These are phyloP conservation scores for Yarrowia keelungensis DNA, from an alignment of 805 yeast genomes.

Conservation along the genomic window DNA sequence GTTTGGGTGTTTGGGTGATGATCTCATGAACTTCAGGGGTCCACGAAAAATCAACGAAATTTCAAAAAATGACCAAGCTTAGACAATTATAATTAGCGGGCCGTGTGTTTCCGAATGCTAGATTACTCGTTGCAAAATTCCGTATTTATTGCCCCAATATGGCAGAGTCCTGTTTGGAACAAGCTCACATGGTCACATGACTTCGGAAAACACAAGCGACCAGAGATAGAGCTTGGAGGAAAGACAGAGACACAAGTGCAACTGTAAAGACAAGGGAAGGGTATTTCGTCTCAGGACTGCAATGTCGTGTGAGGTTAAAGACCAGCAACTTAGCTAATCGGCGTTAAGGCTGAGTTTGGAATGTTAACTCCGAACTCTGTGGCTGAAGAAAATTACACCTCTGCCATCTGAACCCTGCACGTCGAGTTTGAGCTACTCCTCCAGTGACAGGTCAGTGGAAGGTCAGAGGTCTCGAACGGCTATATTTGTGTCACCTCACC, in stretches of 20 bases:
- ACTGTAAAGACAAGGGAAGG: slow-evolving; percentile 28
- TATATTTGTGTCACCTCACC: too few relatives aligned
- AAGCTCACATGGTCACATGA: background rate
- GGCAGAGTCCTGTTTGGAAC: background rate
- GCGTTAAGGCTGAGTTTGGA: slow-evolving; percentile 26
- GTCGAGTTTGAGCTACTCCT: slow-evolving; percentile 4
- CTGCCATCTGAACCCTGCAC: background rate
- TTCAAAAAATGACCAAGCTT: too few relatives aligned
- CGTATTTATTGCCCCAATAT: background rate
- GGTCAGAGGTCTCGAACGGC: too few relatives aligned
- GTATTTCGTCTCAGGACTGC: slow-evolving; percentile 8
- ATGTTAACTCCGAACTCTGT: slow-evolving; percentile 31
- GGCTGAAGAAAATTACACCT: slow-evolving; percentile 10
- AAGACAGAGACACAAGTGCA: background rate
- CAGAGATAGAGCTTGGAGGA: background rate
- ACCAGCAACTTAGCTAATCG: slow-evolving; percentile 23
- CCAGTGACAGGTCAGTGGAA: too few relatives aligned
- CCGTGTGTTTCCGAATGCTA: background rate
- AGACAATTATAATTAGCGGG: too few relatives aligned
- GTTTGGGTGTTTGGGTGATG: too few relatives aligned
- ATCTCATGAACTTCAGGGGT: too few relatives aligned
- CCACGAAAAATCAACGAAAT: too few relatives aligned
- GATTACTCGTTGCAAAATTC: background rate
- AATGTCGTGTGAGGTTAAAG: slow-evolving; percentile 35
- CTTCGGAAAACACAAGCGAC: background rate